These are phyloP conservation scores for Eucalyptus melliodora DNA, from an alignment of 345 rosid genomes.

Conservation along the genomic window DNA sequence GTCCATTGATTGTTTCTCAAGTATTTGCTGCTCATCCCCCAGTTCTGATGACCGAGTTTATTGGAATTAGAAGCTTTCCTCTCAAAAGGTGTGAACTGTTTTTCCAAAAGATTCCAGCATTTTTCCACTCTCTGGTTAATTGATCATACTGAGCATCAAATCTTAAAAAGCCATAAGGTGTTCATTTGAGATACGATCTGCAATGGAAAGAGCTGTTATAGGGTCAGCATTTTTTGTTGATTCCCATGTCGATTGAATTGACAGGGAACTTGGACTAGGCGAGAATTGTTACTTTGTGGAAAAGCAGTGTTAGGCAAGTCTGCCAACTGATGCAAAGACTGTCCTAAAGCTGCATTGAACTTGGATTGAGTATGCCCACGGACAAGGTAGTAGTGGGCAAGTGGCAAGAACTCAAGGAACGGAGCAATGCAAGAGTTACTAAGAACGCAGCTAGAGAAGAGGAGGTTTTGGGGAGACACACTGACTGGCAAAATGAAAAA, in stretches of 20 bases:
- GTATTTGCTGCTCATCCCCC: too few species aligned
- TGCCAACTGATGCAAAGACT: neutral
- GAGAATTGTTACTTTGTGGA: neutral
- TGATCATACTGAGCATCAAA: neutral
- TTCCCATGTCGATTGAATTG: neutral
- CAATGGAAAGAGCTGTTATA: neutral
- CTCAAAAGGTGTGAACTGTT: neutral
- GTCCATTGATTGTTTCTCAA: neutral
- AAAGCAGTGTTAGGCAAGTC: neutral
- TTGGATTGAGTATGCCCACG: neutral
- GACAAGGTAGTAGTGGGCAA: neutral
- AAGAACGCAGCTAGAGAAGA: neutral
- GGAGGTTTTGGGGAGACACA: neutral
- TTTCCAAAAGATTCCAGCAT: neutral
- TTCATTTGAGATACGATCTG: neutral
- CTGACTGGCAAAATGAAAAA: neutral
- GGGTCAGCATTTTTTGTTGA: neutral
- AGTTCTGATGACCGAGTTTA: neutral
- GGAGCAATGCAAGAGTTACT: neutral
- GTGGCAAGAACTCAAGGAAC: neutral
- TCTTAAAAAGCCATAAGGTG: neutral
- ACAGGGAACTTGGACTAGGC: neutral
- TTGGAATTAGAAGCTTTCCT: neutral
- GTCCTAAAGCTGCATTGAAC: neutral
- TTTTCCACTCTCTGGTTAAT: neutral